Base-by-base conservation (phyloP, 208 protist genomes). In the Phytomonas sp. region DNA sequence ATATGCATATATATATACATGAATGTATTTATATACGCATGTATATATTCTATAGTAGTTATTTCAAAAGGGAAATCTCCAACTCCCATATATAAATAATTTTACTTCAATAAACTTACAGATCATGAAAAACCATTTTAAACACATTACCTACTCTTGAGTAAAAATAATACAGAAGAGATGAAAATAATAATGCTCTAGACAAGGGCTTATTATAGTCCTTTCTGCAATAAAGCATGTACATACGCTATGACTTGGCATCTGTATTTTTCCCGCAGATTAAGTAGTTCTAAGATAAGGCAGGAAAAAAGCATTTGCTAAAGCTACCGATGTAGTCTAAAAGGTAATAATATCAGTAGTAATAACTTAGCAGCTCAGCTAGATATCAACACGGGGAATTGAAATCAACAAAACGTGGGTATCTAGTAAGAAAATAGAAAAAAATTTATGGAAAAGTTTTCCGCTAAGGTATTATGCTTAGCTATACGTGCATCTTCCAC, bases 11-110 rank as follows among this genome's bases (percentile, higher is more conserved):
- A 7, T 32, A 68, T 8, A 42, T 23, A 68, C 31, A 63, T 63
- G 31, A 32, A 68, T 61, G 59, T 68, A 59, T 68, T 56, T 66
- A 63, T 34, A 60, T 16, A 66, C 8, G 63, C 7, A 67, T 63
- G 63, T 63, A 8, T 63, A 62, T 69, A 7, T 32, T 45, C 2
- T 19, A 26, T 45, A 65, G 23, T 49, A 0, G 26, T 26, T 23
- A 65, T 65, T 40, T 49, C 16, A 56, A n/a, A 26, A 65, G 0
- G 61, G 2, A 16, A 23, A 40, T 23, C 0, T 56, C 19, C 59
- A 1, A 23, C 23, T 65, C 23, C 19, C 19, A 23, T 56, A 65
- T 65, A 65, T 26, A 60, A 7, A 23, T 12, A 40, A 65, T 65
- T 65, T 37, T 2, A 16, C 60, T 64, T 33, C 0, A 12, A 65